Evolutionary conservation across 306 rosid genomes (phyloP), one percentile per base, ranked within the genome.

Genomic region (Vigna angularis): DNA sequence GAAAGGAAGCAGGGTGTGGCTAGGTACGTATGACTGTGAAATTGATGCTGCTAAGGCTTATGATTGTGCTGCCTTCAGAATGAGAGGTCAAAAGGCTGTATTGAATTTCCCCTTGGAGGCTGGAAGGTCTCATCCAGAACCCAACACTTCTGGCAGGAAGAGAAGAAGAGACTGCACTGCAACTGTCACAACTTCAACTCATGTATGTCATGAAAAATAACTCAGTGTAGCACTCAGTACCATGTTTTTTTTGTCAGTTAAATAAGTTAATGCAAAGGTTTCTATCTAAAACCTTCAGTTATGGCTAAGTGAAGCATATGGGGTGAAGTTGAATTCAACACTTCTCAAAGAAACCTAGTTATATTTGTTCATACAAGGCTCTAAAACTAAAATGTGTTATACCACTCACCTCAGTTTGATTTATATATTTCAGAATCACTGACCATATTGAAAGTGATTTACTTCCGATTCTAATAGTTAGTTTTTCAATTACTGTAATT

Each of bases 1-100:
- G 47, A 89, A 79, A 57, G 98, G 98, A 7, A 84, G 73, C 32
- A 87, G 98, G 51, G 90, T 90, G 64, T 93, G 98, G 96, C 85
- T 93, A 42, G 98, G 98, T n/a, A 93, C 98, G 12, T 93, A 85
- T 76, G 89, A 90, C 36, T 81, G 79, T 13, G 93, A 83, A 44
- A 77, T 87, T 13, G 96, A 89, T 38, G 98, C 98, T 45, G 96
- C 96, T 0, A 93, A 83, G 79, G 97, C 97, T 22, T 93, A 90
- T 57, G 96, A 93, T 52, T 82, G 77, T 63, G 94, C 94, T 34
- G 98, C 97, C 7, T 93, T 93, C 84, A 86, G 84, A 83, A 81
- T 92, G 84, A 90, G 97, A 47, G 97, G 97, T 8, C 83, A 85
- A 50, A 92, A 90, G 69, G 96, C 97, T 2, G 85, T 88, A 2